phyloP scores from a whole-genome alignment of 768 basidiomycete genomes.

The Hypsizygus marmoreus region DNA sequence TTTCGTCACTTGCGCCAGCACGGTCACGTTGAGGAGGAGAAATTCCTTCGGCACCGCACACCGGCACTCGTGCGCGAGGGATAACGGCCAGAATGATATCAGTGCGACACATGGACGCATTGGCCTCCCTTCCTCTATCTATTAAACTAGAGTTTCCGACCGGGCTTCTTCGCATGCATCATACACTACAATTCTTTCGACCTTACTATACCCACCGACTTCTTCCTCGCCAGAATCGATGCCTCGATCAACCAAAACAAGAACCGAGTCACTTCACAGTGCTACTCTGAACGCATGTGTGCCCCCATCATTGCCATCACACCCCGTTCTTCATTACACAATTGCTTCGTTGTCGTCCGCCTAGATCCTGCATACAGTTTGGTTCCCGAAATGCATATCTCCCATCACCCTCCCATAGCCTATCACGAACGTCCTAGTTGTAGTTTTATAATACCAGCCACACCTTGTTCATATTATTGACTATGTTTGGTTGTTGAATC shows the following conservation, averaged over 20 bases:
- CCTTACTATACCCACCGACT: slow-evolving; percentile 18
- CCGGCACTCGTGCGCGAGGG: slow-evolving; percentile 6
- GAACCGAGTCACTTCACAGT: slow-evolving; percentile 1
- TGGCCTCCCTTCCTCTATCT: slow-evolving; percentile 10
- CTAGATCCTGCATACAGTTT: slow-evolving; percentile 15
- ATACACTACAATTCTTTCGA: slow-evolving; percentile 28
- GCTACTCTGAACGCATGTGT: slow-evolving; percentile 4
- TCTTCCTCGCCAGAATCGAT: slow-evolving; percentile 14
- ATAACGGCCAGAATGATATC: not conserved
- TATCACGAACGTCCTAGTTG: slow-evolving; percentile 18
- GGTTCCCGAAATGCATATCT: not conserved
- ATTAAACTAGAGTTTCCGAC: slow-evolving; percentile 26
- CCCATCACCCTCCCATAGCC: slow-evolving; percentile 13
- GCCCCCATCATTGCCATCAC: slow-evolving; percentile 11
- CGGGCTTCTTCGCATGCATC: slow-evolving; percentile 26
- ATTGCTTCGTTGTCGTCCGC: slow-evolving; percentile 15
- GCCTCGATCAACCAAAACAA: slow-evolving; percentile 12
- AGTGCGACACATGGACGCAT: slow-evolving; percentile 17
- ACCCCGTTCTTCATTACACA: slow-evolving; percentile 9
- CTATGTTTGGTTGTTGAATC: slow-evolving; percentile 2
- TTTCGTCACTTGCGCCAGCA: slow-evolving; percentile 66
- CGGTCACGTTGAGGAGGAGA: slow-evolving; percentile 21
- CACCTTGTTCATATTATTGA: slow-evolving; percentile 7
- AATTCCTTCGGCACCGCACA: slow-evolving; percentile 3
- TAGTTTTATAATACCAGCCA: slow-evolving; percentile 23